Evolutionary conservation across 23 red algal genomes (phyloP), one percentile per base, ranked within the genome.

Genomic region (Gracilaria caudata): DNA sequence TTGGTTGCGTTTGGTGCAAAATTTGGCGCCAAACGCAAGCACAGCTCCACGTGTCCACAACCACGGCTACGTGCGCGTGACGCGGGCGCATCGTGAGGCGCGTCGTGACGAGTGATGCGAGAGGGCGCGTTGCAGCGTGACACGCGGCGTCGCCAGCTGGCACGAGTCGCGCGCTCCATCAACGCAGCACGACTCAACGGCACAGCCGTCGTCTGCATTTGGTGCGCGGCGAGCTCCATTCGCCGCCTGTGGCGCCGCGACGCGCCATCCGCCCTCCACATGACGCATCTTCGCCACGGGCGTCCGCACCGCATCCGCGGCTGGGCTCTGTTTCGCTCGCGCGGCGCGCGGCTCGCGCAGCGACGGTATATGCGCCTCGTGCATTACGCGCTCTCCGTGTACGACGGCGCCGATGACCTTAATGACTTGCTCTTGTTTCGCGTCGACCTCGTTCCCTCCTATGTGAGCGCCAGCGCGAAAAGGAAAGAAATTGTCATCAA

Each of bases 241-340:
- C 61, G 13, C 61, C 8, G 30, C 61, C 26, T n/a, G n/a, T n/a
- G n/a, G 70, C 70, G 37, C n/a, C 25, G 66, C 70, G 40, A 75
- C 37, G 70, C 40, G 38, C 70, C n/a, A 21, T 30, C 10, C 29
- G 37, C 40, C n/a, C 70, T 40, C 9, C 38, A 34, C 23, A 86
- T 74, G 68, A 49, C 82, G 21, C 86, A 78, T 56, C 71, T 89
- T 68, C 72, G 86, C 8, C 86, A 89, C 34, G 86, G 86, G 19
- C 24, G 74, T 6, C 86, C 86, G 46, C 86, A 78, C 29, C 68
- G 86, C 47, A 89, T 89, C 28, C 86, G 73, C 49, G 86, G 86
- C 20, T 89, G 86, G 86, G 73, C 46, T 39, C 73, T 89, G 16
- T 47, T 89, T 14, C 53, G 63, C 51, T 68, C 56, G 14, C 73